A percentile compares a stretch with the other conserved stretches of the same genome.
These are phyloP conservation scores for Selenicereus undatus DNA, from an alignment of 148 eudicot genomes.

Conservation along the genomic window DNA sequence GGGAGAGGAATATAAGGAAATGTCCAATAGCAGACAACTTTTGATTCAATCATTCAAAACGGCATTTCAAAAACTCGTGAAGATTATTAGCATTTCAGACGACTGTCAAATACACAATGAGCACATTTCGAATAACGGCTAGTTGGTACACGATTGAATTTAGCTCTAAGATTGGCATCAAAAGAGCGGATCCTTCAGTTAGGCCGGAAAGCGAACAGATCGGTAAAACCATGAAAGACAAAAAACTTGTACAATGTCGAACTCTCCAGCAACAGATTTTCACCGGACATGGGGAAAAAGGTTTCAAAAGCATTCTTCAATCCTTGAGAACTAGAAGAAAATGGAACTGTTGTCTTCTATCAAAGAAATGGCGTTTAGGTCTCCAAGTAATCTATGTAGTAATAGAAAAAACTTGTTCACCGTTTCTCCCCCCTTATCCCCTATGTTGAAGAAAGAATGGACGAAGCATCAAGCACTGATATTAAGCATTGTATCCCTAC, in stretches of 20 bases:
- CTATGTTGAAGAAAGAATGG: slow-evolving; percentile 2
- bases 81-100: too few species aligned
- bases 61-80: too few species aligned
- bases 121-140: too few species aligned
- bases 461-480: slow-evolving; percentile 10
- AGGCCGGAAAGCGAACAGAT: too few species aligned
- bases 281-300: background rate
- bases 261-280: background rate
- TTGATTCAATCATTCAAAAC: too few species aligned
- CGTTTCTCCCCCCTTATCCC: background rate
- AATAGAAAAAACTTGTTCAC: background rate
- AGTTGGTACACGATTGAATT: too few species aligned
- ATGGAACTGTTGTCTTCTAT: background rate
- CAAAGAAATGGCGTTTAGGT: slow-evolving; percentile 8
- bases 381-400: background rate
- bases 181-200: too few species aligned
- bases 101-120: too few species aligned
- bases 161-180: too few species aligned
- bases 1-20: too few species aligned
- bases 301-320: background rate
- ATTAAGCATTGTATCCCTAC: slow-evolving; percentile 4
- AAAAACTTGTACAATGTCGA: background rate
- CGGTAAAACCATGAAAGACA: background rate
- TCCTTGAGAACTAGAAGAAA: background rate
- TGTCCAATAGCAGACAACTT: too few species aligned